Evolutionary conservation across 139 green algal species (phyloP), one percentile per base, ranked within the genome.

Genomic region (Tetraselmis striata): DNA sequence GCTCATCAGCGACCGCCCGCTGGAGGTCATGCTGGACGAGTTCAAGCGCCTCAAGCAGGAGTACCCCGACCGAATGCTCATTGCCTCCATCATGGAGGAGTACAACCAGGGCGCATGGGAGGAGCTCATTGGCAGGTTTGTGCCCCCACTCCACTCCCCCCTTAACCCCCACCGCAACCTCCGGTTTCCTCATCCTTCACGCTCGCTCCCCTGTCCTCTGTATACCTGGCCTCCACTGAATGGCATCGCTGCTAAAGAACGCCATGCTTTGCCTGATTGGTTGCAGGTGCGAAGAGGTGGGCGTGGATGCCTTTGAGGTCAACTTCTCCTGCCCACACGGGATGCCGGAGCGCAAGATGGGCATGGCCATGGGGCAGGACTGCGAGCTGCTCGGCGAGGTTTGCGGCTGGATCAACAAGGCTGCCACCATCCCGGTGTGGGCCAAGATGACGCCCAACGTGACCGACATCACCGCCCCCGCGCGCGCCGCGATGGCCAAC

Each of bases 361-460:
- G 92, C 59, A 92, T 92, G 87, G 90, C 90, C 32, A 92, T 93
- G 85, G 90, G 90, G 1, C 90, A 93, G 79, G 89, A 94, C 87
- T 88, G 81, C 77, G 90, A 92, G 1, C 80, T 93, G 2, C 82
- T 90, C 45, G 75, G 79, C n/a, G 89, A 98, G 86, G 95, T 98
- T 59, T 97, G 93, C 81, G 84, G 85, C 29, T 99, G 96, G 96
- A 95, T 99, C 85, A 95, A 95, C 80, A 87, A 85, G 0, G 89
- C 87, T 26, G 88, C 96, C 30, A 96, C 80, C 23, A 86, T 94
- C 24, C 96, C 96, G 0, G 96, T 99, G 45, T 99, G 96, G 96
- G 94, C 94, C 81, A 99, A 99, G 89, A 98, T 99, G 96, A 99
- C 96, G 2, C 96, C 96, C 31, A 99, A 99, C 92, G 93, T 99